Percentiles rank a stretch among this genome's conserved stretches.
phyloP scores from a whole-genome alignment of 2,329 filamentous ascomycete genomes.

The Fusarium sp. region DNA sequence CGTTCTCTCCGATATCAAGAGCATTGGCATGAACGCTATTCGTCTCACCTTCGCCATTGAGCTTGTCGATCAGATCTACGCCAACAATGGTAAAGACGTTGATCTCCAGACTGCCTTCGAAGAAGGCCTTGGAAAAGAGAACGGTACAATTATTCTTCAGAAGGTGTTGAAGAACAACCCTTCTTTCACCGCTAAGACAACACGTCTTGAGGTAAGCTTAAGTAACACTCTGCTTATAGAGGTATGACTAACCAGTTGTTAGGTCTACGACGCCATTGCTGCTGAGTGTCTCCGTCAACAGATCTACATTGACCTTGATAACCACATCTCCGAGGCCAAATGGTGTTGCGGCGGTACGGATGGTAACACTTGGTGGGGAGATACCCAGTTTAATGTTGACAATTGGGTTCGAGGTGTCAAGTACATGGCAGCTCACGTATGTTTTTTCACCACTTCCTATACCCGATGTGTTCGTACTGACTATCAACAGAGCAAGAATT shows the following conservation, averaged over 20 bases:
- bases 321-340: constrained; percentile 65
- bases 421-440: constrained; percentile 69
- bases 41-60: constrained; percentile 71
- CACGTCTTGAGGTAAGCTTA: constrained; percentile 56
- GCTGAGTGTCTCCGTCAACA: constrained; percentile 62
- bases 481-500: constrained; percentile 19
- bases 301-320: constrained; percentile 68
- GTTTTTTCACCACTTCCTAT: too few relatives aligned
- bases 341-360: constrained; percentile 67
- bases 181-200: constrained; percentile 62
- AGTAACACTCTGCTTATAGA: fast-evolving
- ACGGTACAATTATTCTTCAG: constrained; percentile 60
- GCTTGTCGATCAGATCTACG: constrained; percentile 68
- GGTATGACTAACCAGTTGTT: fast-evolving
- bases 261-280: constrained; percentile 67
- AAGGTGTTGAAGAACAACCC: constrained; percentile 67
- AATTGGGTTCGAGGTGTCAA: constrained; percentile 69
- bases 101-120: constrained; percentile 56
- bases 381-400: constrained; percentile 63
- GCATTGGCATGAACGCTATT: constrained; percentile 69
- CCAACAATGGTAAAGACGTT: constrained; percentile 57
- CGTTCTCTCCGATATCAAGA: constrained; percentile 66
- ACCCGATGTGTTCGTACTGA: too few relatives aligned
- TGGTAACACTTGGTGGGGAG: constrained; percentile 70
- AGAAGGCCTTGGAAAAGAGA: constrained; percentile 58